Base-by-base conservation (phyloP, 2,329 filamentous ascomycete species). In the Juglanconis juglandina region DNA sequence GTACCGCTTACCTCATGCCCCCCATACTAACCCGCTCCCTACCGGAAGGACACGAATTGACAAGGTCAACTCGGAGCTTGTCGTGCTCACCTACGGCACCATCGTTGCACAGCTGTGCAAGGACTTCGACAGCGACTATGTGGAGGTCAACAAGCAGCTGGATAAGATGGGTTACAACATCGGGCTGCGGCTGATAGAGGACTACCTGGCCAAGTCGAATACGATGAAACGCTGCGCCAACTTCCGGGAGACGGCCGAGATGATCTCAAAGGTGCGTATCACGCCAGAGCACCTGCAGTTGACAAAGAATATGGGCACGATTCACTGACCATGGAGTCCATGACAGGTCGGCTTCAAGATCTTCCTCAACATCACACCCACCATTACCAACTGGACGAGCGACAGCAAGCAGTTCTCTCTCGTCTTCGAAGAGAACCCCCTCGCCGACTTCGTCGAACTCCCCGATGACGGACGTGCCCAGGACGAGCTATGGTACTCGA, bases 121-220 rank as follows among this genome's bases (percentile, higher is more conserved):
- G 75, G 95, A 99, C 79, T 96, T 94, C 73, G 92, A 97, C 68
- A 88, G 86, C 69, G 92, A 98, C 77, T 99, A 99, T 73, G 81
- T 86, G 55, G 92, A 98, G 74, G 94, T 99, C 72, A 99, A 99
- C 79, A 92, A 94, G 75, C 95, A 99, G 75, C 84, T 99, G 49
- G 95, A 99, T 73, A 96, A 94, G 78, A 99, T 99, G 95, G 95
- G 95, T 58, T 97, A 98, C 79, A 98, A 98, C 71, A 99, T 99
- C 66, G 95, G 95, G 34, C 82, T 98, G 71, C 90, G 95, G 42
- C 78, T 99, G 66, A 97, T 99, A 68, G 95, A 99, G 69, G 95
- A 99, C 76, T 99, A 97, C 71, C 86, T 99, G 17, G 95, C 95
- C 69, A 98, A 97, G 75, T 95, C 92, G 5, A 94, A 92, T 68